phyloP scores from a whole-genome alignment of 139 green algal species.

The Penium margaritaceum region DNA sequence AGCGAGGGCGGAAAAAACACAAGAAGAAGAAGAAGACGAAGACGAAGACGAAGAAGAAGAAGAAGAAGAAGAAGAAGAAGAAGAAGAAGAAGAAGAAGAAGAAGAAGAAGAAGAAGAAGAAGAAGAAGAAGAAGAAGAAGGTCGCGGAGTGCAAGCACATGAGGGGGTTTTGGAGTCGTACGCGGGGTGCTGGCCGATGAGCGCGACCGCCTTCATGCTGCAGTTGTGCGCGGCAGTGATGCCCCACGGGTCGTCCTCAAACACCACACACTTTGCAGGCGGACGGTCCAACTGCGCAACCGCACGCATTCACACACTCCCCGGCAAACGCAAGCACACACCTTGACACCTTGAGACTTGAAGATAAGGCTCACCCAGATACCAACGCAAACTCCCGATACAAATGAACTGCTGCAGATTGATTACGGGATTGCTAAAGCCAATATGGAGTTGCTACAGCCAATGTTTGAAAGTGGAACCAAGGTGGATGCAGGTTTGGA shows the following conservation, averaged over 20 bases:
- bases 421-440: no score
- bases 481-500: not conserved
- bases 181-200: slow-evolving; percentile 54
- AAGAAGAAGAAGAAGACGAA: not conserved
- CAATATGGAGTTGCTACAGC: not conserved
- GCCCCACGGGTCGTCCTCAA: slow-evolving; percentile 58
- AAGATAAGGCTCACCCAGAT: no score
- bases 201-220: slow-evolving; percentile 70
- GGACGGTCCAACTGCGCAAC: slow-evolving; percentile 55
- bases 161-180: slow-evolving; percentile 18
- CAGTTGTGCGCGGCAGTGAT: slow-evolving; percentile 83
- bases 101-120: not conserved
- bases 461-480: not conserved
- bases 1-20: not conserved
- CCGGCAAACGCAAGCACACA: no score
- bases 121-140: not conserved
- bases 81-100: not conserved
- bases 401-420: no score
- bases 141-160: not conserved
- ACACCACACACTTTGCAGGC: slow-evolving; percentile 75
- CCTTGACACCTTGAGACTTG: no score
- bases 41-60: not conserved
- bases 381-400: no score
- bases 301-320: not conserved
- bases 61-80: not conserved